Conservation (phyloP, 2,329 filamentous ascomycete species). For the Alternaria alternata region DNA sequence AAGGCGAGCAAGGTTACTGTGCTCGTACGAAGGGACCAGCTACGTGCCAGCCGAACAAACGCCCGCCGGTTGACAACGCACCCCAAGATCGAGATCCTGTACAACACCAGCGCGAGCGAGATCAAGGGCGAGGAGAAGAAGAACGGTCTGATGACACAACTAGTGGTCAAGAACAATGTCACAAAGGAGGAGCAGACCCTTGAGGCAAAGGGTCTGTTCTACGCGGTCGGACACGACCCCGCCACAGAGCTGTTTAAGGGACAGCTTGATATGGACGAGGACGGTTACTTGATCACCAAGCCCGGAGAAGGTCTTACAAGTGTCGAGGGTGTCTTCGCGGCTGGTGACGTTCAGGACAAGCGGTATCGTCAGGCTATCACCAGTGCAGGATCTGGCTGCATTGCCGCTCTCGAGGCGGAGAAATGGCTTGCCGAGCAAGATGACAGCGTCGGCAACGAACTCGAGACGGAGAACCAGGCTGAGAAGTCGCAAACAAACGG, state of each 20-base stretch:
- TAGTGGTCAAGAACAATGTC: slow-evolving; percentile 81
- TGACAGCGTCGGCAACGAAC: slow-evolving; percentile 58
- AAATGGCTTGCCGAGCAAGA: slow-evolving; percentile 86
- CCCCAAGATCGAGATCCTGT: slow-evolving; percentile 90
- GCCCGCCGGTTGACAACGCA: slow-evolving; percentile 81
- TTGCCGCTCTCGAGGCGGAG: slow-evolving; percentile 95
- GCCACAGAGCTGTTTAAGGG: slow-evolving; percentile 90
- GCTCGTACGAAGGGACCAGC: slow-evolving; percentile 83
- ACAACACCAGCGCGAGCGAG: slow-evolving; percentile 82
- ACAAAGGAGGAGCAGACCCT: slow-evolving; percentile 83
- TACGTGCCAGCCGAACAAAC: slow-evolving; percentile 92
- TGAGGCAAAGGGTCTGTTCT: slow-evolving; percentile 92
- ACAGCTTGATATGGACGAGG: slow-evolving; percentile 85
- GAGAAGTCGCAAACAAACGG: slow-evolving; percentile 62
- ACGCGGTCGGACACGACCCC: slow-evolving; percentile 95
- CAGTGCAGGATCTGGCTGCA: slow-evolving; percentile 92
- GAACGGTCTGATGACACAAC: slow-evolving; percentile 82
- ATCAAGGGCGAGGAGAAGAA: slow-evolving; percentile 81
- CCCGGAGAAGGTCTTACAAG: slow-evolving; percentile 89
- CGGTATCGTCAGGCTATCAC: slow-evolving; percentile 97
- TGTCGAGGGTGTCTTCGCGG: slow-evolving; percentile 91
- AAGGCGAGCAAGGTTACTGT: slow-evolving; percentile 96
- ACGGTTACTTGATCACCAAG: slow-evolving; percentile 89
- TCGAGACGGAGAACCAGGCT: slow-evolving; percentile 59
- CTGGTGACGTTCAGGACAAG: slow-evolving; percentile 98